These are phyloP conservation scores for Curvularia lunata DNA, from an alignment of 2,329 filamentous ascomycete species.

Conservation along the genomic window DNA sequence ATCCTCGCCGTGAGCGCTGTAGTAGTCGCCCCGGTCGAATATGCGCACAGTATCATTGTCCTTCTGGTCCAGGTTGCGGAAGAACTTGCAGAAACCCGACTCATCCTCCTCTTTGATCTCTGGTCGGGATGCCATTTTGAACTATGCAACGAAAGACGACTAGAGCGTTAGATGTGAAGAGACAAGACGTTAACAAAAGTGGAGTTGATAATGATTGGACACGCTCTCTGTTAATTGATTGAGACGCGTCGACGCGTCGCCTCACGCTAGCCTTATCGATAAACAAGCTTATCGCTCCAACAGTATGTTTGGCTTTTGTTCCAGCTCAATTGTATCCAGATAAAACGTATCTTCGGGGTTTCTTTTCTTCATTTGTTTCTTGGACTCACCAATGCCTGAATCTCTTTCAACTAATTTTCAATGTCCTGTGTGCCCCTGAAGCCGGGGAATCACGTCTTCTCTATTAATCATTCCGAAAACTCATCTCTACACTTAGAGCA, in stretches of 20 bases:
- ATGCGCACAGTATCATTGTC: slow-evolving; percentile 81
- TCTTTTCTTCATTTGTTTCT: neutral
- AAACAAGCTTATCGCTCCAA: neutral
- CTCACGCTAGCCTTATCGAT: slow-evolving; percentile 13
- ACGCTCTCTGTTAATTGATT: slow-evolving; percentile 10
- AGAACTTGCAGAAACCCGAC: slow-evolving; percentile 94
- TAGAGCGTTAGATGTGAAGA: neutral
- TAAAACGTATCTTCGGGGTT: neutral
- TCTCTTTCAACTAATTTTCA: neutral
- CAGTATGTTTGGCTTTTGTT: too few species aligned
- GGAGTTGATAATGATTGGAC: slow-evolving; percentile 8
- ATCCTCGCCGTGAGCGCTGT: slow-evolving; percentile 89
- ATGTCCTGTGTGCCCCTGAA: neutral
- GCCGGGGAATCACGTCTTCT: too few species aligned
- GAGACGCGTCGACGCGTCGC: slow-evolving; percentile 14
- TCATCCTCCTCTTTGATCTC: slow-evolving; percentile 86
- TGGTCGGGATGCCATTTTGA: slow-evolving; percentile 60
- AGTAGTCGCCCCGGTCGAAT: slow-evolving; percentile 94
- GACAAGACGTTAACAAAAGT: neutral
- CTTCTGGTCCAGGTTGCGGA: slow-evolving; percentile 78
- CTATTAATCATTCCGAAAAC: too few species aligned
- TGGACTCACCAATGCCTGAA: neutral
- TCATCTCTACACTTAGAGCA: too few species aligned
- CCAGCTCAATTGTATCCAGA: neutral
- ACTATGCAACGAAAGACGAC: neutral